Conservation (phyloP, 106 monocot genomes). For the Alisma plantagoaquatica region DNA sequence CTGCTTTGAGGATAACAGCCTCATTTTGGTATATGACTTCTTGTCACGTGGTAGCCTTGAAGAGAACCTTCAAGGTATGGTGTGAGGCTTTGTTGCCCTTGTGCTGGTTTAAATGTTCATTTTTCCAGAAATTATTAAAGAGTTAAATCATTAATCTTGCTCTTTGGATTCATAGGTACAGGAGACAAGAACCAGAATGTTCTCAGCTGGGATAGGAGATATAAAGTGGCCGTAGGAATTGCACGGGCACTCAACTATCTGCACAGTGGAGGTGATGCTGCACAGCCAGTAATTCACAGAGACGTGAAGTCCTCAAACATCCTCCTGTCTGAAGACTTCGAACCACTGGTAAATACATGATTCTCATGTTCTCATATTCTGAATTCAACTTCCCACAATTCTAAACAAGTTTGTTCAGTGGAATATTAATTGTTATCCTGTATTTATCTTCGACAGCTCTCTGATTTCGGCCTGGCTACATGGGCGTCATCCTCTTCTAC, state of each 20-base stretch:
- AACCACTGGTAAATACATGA: conserved; percentile 23
- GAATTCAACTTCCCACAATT: too few relatives aligned
- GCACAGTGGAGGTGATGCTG: conserved; percentile 11
- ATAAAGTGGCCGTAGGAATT: conserved; percentile 32
- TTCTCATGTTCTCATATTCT: neutral
- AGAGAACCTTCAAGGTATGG: conserved; percentile 47
- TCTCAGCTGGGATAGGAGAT: conserved; percentile 26
- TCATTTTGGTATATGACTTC: conserved; percentile 52
- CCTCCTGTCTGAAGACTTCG: conserved; percentile 34
- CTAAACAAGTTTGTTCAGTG: too few relatives aligned
- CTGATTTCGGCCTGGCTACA: conserved; percentile 35
- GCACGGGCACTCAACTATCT: conserved; percentile 41
- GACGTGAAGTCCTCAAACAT: conserved; percentile 49
- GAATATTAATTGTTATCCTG: neutral
- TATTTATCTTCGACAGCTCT: conserved; percentile 13
- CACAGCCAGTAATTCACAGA: conserved; percentile 23
- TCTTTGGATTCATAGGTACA: conserved; percentile 1
- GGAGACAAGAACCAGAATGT: neutral
- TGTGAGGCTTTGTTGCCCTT: neutral
- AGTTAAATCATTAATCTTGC: neutral
- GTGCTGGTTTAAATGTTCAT: neutral
- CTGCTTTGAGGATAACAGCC: conserved; percentile 36
- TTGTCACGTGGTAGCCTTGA: conserved; percentile 48
- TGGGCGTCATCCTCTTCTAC: conserved; percentile 16
- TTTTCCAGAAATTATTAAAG: neutral